Percentiles rank a stretch among this genome's conserved stretches.
Conservation (phyloP, 345 rosid species). For the Eucalyptus sideroxylon region DNA sequence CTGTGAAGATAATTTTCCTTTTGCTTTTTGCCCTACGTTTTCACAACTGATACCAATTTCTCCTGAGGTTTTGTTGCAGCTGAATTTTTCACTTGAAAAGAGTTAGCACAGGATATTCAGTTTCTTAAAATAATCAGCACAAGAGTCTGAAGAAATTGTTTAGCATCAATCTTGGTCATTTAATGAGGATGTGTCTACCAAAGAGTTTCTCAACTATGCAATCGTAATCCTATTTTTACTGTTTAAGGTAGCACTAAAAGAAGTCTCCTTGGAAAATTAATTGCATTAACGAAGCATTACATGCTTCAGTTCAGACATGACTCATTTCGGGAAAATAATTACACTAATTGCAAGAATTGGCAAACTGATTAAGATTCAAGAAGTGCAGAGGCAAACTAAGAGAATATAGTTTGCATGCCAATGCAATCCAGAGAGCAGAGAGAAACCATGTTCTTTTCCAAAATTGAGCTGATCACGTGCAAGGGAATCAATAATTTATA, state of each 20-base stretch:
- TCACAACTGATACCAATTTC: neutral
- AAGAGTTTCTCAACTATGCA: neutral
- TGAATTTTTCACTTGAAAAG: neutral
- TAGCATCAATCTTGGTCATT: neutral
- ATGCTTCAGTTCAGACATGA: neutral
- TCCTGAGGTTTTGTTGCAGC: neutral
- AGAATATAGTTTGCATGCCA: neutral
- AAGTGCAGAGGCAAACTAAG: neutral
- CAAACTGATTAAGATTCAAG: neutral
- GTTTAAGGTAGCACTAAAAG: neutral
- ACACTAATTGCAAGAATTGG: neutral
- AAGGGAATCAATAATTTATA: neutral
- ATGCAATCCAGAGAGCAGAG: neutral
- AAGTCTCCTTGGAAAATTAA: neutral
- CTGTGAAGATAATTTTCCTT: neutral
- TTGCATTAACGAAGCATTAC: neutral
- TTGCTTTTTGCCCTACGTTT: neutral
- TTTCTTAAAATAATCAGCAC: neutral
- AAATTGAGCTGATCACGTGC: neutral
- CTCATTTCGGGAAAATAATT: neutral
- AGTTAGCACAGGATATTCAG: neutral
- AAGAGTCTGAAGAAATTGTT: neutral
- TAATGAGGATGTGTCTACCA: neutral
- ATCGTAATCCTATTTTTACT: neutral
- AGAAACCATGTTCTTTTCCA: neutral